phyloP scores from a whole-genome alignment of 768 basidiomycete species.

The Auricularia auricula-judae region DNA sequence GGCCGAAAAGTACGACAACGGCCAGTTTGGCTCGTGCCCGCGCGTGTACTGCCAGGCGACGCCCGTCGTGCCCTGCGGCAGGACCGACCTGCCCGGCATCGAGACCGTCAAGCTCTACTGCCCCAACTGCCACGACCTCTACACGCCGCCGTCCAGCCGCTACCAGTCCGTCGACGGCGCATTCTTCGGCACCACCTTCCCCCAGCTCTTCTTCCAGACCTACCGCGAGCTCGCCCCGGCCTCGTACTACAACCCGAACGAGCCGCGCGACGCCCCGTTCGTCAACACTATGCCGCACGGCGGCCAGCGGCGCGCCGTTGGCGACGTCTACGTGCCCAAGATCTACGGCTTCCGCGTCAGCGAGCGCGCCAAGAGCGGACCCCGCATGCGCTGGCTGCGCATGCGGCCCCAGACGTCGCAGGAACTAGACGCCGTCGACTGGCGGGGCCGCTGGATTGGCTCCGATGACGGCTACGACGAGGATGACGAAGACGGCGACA shows the following conservation, averaged over 20 bases:
- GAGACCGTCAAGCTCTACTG: slow-evolving; percentile 98
- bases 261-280: slow-evolving; percentile 47
- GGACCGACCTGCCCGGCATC: slow-evolving; percentile 88
- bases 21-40: slow-evolving; percentile 88
- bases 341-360: slow-evolving; percentile 98
- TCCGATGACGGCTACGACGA: slow-evolving; percentile 50
- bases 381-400: slow-evolving; percentile 94
- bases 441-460: slow-evolving; percentile 80
- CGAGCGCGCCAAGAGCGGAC: slow-evolving; percentile 88
- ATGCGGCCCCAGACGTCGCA: slow-evolving; percentile 69
- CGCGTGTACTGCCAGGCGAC: slow-evolving; percentile 86
- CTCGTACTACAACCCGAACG: slow-evolving; percentile 73
- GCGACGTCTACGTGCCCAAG: slow-evolving; percentile 78
- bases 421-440: slow-evolving; percentile 82
- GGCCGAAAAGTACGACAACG: slow-evolving; percentile 93
- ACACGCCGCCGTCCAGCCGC: slow-evolving; percentile 87
- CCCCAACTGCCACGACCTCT: slow-evolving; percentile 96
- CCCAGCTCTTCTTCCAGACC: slow-evolving; percentile 95
- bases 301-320: slow-evolving; percentile 79
- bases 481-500: slow-evolving; percentile 53
- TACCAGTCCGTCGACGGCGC: slow-evolving; percentile 97
- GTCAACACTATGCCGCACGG: slow-evolving; percentile 83
- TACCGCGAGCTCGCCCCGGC: slow-evolving; percentile 92
- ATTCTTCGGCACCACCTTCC: slow-evolving; percentile 98
- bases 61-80: slow-evolving; percentile 89